Evolutionary conservation across 306 rosid genomes (phyloP).

Genomic region (Citrullus amarus): DNA sequence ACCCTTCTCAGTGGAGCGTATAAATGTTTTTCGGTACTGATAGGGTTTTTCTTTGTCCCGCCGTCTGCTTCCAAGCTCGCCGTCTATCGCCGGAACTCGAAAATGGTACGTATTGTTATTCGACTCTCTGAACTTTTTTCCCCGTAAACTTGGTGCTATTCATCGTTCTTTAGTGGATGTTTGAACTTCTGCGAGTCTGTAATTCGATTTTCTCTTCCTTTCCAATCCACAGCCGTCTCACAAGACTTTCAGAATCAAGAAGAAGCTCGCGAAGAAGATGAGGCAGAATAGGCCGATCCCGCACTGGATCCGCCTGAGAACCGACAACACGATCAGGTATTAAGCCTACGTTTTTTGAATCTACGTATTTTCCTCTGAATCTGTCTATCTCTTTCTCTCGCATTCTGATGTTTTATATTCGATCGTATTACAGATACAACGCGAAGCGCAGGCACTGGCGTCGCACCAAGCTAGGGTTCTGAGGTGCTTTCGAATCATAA

Average conservation of each 20-base stretch:
- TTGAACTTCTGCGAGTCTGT: neutral
- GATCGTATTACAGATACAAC: conserved; percentile 36
- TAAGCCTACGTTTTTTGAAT: neutral
- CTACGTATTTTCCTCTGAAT: neutral
- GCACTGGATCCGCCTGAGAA: conserved; percentile 76
- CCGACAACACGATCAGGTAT: conserved; percentile 72
- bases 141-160: neutral
- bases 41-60: neutral
- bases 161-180: neutral
- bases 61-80: neutral
- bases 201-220: neutral
- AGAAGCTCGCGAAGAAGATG: conserved; percentile 93
- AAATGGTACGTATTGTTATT: neutral
- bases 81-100: neutral
- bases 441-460: conserved; percentile 97
- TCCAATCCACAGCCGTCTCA: conserved; percentile 49
- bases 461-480: conserved; percentile 80
- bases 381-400: neutral
- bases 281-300: conserved; percentile 80
- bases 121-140: neutral
- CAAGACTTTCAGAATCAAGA: conserved; percentile 84
- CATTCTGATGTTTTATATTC: neutral
- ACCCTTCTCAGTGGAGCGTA: neutral
- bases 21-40: neutral
- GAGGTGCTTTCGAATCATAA: conserved; percentile 15